These are phyloP conservation scores for Boechera divaricarpa DNA, from an alignment of 345 rosid species.

Conservation along the genomic window DNA sequence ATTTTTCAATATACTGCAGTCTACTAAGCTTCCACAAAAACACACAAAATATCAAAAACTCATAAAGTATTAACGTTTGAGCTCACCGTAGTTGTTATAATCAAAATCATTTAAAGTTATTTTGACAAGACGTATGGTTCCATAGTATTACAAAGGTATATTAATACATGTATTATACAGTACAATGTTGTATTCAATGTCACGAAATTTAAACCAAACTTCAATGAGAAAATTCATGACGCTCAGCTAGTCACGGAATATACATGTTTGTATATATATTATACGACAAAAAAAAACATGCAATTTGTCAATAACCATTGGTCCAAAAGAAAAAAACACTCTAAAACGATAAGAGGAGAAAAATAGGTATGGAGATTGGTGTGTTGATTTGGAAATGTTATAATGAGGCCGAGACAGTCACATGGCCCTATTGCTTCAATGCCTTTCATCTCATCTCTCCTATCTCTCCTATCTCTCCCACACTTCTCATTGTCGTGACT, in stretches of 20 bases:
- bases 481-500: slow-evolving; percentile 40
- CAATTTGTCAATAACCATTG: slow-evolving; percentile 33
- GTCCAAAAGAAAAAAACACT: slow-evolving; percentile 13
- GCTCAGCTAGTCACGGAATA: slow-evolving; percentile 34
- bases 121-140: slow-evolving; percentile 29
- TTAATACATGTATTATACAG: background rate
- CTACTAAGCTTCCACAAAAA: background rate
- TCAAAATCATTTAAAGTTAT: slow-evolving; percentile 9
- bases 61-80: slow-evolving; percentile 5
- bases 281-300: slow-evolving; percentile 41
- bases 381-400: slow-evolving; percentile 39
- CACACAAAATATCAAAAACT: background rate
- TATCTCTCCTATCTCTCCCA: slow-evolving; percentile 30
- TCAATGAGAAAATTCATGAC: slow-evolving; percentile 6
- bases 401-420: slow-evolving; percentile 47
- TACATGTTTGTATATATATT: slow-evolving; percentile 21
- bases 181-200: background rate
- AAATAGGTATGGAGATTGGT: slow-evolving; percentile 32
- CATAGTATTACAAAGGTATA: background rate
- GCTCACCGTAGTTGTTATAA: background rate
- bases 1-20: background rate
- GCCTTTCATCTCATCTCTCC: slow-evolving; percentile 39
- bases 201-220: slow-evolving; percentile 27
- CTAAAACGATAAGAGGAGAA: slow-evolving; percentile 33
- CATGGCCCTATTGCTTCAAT: slow-evolving; percentile 43